Evolutionary conservation across 1,284 basidiomycete species (phyloP).

Genomic region (Puccinia hordei): DNA sequence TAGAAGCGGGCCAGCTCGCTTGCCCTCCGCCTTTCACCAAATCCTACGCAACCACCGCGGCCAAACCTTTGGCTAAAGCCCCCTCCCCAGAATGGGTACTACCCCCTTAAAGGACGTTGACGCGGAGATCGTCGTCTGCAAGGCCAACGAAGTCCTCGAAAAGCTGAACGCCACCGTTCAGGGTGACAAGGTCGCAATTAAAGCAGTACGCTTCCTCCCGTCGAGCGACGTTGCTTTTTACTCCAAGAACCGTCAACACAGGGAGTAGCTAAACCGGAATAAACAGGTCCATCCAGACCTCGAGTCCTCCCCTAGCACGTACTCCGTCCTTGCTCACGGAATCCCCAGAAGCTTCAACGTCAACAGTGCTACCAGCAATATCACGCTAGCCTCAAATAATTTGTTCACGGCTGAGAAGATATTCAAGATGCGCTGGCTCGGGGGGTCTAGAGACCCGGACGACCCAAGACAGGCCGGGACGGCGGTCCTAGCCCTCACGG

Average conservation of each 20-base stretch:
- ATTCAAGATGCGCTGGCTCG: not conserved
- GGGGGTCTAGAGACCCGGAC: too few species aligned
- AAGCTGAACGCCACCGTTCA: not conserved
- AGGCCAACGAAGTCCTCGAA: not conserved
- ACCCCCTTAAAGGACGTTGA: not conserved
- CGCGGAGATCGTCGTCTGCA: not conserved
- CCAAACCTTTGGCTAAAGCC: not conserved
- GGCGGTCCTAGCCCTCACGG: too few species aligned
- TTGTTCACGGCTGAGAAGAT: not conserved
- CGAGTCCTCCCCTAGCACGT: too few species aligned
- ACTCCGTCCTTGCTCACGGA: too few species aligned
- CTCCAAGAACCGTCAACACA: constrained; percentile 1
- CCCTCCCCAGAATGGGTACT: not conserved
- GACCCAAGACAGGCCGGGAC: too few species aligned
- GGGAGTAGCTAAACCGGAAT: constrained; percentile 17
- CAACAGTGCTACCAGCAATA: not conserved
- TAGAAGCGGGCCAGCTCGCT: not conserved
- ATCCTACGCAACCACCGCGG: too few species aligned
- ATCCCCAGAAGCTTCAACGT: not conserved
- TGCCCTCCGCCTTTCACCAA: not conserved
- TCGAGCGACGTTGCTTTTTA: constrained; percentile 12
- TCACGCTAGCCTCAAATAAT: not conserved
- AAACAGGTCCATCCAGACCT: constrained; percentile 15
- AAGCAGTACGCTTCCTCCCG: not conserved
- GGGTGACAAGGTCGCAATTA: not conserved